Evolutionary conservation across 2,329 filamentous ascomycete species (phyloP), one percentile per base, ranked within the genome.

Genomic region (Fusarium torulosum): DNA sequence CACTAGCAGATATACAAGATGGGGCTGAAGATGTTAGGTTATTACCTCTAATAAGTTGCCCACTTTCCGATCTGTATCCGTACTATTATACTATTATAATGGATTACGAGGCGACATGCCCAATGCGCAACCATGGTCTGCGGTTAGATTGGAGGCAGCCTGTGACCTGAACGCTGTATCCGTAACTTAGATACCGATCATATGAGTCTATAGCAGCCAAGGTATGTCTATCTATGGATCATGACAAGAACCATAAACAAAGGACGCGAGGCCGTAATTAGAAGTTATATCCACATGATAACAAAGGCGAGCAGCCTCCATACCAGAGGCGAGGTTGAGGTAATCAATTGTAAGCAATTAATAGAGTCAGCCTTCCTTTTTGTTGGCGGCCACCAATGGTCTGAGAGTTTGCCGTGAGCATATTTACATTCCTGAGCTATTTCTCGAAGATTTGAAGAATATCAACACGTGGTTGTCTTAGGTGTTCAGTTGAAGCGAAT

Each of bases 261-360:
- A 55, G 25, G 25, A 21, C 27, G 27, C 31, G n/a, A 42, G 17
- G 38, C 53, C 56, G 56, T 42, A 35, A 58, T 58, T 58, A 58
- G 27, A 53, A 60, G 33, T 41, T 45, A 37, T 37, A 37, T 37
- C 21, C 17, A 60, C n/a, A 41, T 41, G 15, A 33, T 20, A 13
- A 53, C 35, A 59, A 57, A 49, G 52, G n/a, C n/a, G 23, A 29
- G 10, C 52, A 50, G 43, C 47, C 47, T 43, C 47, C 53, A 57
- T 57, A 53, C 53, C 38, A 27, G 23, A n/a, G 29, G 37, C n/a
- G 13, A 31, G 41, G 19, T 20, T 23, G 21, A 13, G 20, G 41
- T 46, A 53, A 53, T 29, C 49, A 52, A 21, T 31, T 38, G 41
- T 47, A 17, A 37, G 51, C n/a, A 53, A 35, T 21, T 47, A 47